These are phyloP conservation scores for Pichia gijzeniarum DNA, from an alignment of 805 yeast species.

Conservation along the genomic window DNA sequence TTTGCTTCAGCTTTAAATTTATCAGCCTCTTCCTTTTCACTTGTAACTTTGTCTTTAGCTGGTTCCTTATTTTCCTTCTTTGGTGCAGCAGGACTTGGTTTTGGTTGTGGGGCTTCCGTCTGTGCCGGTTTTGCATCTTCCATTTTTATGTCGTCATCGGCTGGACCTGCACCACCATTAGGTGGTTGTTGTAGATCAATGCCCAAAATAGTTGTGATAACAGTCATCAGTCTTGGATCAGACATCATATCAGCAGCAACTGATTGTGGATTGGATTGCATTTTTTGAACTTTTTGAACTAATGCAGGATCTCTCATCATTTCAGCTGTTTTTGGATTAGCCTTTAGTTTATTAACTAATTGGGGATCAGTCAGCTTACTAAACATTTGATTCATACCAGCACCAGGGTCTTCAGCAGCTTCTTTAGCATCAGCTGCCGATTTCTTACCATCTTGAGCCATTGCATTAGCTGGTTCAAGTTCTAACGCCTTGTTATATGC, in stretches of 20 bases:
- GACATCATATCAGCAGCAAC: slow-evolving; percentile 61
- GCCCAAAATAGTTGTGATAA: slow-evolving; percentile 82
- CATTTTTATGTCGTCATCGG: slow-evolving; percentile 30
- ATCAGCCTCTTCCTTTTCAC: slow-evolving; percentile 49
- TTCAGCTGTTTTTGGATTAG: slow-evolving; percentile 83
- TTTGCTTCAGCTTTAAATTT: slow-evolving; percentile 81
- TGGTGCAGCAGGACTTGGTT: slow-evolving; percentile 28
- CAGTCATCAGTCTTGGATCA: slow-evolving; percentile 84
- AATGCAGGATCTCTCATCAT: slow-evolving; percentile 82
- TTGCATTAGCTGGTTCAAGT: slow-evolving; percentile 72
- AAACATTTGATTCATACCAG: slow-evolving; percentile 70
- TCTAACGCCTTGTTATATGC: slow-evolving; percentile 75
- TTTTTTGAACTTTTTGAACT: slow-evolving; percentile 56
- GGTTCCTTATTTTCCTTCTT: background rate
- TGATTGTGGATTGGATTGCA: slow-evolving; percentile 69
- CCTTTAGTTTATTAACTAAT: slow-evolving; percentile 64
- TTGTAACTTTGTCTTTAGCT: slow-evolving; percentile 22
- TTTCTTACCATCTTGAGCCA: slow-evolving; percentile 78
- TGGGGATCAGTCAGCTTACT: slow-evolving; percentile 54
- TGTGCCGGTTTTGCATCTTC: slow-evolving; percentile 26
- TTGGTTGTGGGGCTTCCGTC: slow-evolving; percentile 11
- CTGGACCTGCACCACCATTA: slow-evolving; percentile 30
- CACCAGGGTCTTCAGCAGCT: slow-evolving; percentile 15
- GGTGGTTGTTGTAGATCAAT: slow-evolving; percentile 44
- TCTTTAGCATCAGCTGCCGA: slow-evolving; percentile 58